phyloP scores from a whole-genome alignment of 2,329 filamentous ascomycete genomes.

The Annulohypoxylon truncatum region DNA sequence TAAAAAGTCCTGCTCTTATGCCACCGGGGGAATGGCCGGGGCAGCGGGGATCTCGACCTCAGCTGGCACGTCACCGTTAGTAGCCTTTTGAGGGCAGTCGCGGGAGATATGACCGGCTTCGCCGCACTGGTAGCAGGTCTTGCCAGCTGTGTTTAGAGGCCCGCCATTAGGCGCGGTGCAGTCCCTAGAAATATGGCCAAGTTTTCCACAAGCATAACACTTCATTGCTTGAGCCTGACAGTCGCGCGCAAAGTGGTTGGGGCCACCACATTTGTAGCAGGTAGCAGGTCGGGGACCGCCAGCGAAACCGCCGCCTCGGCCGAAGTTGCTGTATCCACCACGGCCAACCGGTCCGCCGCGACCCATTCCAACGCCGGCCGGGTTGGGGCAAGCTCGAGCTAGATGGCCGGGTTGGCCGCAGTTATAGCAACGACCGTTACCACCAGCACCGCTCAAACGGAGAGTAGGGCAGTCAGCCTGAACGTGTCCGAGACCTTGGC shows the following conservation, averaged over 20 bases:
- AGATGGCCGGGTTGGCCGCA: constrained; percentile 94
- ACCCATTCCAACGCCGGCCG: constrained; percentile 70
- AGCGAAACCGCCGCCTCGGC: constrained; percentile 81
- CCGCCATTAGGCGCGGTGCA: constrained; percentile 98
- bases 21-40: constrained; percentile 48
- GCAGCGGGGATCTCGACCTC: constrained; percentile 47
- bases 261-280: constrained; percentile 82
- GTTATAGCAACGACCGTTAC: constrained; percentile 93
- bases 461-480: constrained; percentile 99
- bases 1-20: constrained; percentile 38
- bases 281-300: constrained; percentile 76
- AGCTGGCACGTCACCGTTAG: constrained; percentile 60
- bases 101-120: constrained; percentile 96
- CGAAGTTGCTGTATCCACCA: constrained; percentile 71
- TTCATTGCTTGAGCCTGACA: constrained; percentile 99
- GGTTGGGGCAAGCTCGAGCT: constrained; percentile 89
- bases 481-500: constrained; percentile 97
- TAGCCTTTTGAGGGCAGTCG: constrained; percentile 84
- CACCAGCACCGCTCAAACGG: constrained; percentile 84
- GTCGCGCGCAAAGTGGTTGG: constrained; percentile 98
- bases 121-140: constrained; percentile 98
- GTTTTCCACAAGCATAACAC: constrained; percentile 96
- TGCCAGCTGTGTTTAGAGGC: constrained; percentile 93
- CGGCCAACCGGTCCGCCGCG: constrained; percentile 76
- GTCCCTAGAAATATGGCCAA: constrained; percentile 91